These are phyloP conservation scores for Termitomyces titanicus DNA, from an alignment of 768 basidiomycete species.

Conservation along the genomic window DNA sequence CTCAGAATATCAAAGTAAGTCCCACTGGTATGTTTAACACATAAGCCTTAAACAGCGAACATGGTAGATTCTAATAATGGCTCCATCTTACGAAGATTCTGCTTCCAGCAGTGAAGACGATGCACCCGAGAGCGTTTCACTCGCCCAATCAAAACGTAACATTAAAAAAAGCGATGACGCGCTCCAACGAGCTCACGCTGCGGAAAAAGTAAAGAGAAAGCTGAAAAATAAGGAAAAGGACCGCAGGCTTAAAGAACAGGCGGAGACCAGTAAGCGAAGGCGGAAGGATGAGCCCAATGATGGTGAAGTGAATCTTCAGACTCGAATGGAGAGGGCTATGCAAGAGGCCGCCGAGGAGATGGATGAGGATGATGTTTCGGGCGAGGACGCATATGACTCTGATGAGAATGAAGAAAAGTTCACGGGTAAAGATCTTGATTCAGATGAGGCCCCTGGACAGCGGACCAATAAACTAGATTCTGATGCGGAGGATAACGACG, in stretches of 20 bases:
- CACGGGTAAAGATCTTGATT: slow-evolving; percentile 18
- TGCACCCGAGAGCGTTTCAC: slow-evolving; percentile 18
- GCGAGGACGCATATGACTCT: slow-evolving; percentile 23
- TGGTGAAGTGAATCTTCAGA: slow-evolving; percentile 5
- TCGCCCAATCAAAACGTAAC: slow-evolving; percentile 16
- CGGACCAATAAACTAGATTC: slow-evolving; percentile 1
- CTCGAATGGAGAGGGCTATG: slow-evolving; percentile 18
- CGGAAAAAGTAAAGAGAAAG: slow-evolving; percentile 15
- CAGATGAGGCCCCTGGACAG: slow-evolving; percentile 12
- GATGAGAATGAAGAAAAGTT: slow-evolving; percentile 18
- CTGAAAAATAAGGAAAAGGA: slow-evolving; percentile 15
- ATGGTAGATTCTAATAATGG: slow-evolving; percentile 3
- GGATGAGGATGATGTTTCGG: slow-evolving; percentile 19
- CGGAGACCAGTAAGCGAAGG: slow-evolving; percentile 14
- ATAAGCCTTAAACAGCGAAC: not conserved
- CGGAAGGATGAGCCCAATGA: not conserved
- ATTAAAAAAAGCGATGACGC: slow-evolving; percentile 12
- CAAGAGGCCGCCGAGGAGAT: slow-evolving; percentile 18
- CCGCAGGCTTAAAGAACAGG: slow-evolving; percentile 17
- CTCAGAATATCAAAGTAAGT: not conserved
- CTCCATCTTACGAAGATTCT: slow-evolving; percentile 3
- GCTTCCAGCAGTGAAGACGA: slow-evolving; percentile 20
- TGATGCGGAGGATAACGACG: slow-evolving; percentile 21
- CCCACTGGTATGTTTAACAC: not conserved
- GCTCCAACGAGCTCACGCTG: slow-evolving; percentile 11